phyloP scores from a whole-genome alignment of 805 yeast species.

The Wickerhamomyces rabaulensis region DNA sequence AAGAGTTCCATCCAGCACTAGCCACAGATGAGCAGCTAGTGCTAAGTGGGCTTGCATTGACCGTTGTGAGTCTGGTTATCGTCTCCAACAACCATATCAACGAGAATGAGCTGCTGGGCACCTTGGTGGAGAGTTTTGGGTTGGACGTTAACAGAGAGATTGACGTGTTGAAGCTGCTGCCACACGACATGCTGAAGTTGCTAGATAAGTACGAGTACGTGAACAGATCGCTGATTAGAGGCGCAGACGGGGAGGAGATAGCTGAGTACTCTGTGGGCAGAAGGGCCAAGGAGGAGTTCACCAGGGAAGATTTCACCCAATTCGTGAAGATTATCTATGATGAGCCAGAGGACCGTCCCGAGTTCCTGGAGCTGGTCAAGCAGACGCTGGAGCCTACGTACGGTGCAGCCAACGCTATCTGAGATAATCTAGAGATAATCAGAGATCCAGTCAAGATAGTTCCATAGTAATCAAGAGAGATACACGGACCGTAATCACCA shows the following conservation, averaged over 20 bases:
- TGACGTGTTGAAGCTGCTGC: constrained; percentile 8
- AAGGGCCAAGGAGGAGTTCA: constrained; percentile 24
- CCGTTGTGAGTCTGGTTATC: constrained; percentile 19
- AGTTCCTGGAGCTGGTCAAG: constrained; percentile 9
- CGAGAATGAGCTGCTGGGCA: constrained; percentile 36
- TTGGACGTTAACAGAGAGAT: constrained; percentile 6
- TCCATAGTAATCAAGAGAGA: too few species aligned
- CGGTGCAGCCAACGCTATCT: constrained; percentile 1
- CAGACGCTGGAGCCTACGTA: constrained; percentile 15
- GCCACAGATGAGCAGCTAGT: constrained; percentile 14
- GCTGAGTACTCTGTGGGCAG: constrained; percentile 26
- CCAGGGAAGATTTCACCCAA: constrained; percentile 18
- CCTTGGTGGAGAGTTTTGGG: constrained; percentile 33
- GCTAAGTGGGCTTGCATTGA: constrained; percentile 17
- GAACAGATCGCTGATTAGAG: constrained; percentile 14
- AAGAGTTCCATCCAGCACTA: constrained; percentile 12
- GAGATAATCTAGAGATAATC: too few species aligned
- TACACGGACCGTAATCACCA: too few species aligned
- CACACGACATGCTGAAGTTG: constrained; percentile 18
- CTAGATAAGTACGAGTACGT: constrained; percentile 25
- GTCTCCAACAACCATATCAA: constrained; percentile 26
- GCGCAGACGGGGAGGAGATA: constrained; percentile 17
- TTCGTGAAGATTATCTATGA: constrained; percentile 20
- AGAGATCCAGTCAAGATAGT: too few species aligned
- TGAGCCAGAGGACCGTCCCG: constrained; percentile 15